Evolutionary conservation across 192 early-diverging fungal species (phyloP), one percentile per base, ranked within the genome.

Genomic region (Backusella westeae): DNA sequence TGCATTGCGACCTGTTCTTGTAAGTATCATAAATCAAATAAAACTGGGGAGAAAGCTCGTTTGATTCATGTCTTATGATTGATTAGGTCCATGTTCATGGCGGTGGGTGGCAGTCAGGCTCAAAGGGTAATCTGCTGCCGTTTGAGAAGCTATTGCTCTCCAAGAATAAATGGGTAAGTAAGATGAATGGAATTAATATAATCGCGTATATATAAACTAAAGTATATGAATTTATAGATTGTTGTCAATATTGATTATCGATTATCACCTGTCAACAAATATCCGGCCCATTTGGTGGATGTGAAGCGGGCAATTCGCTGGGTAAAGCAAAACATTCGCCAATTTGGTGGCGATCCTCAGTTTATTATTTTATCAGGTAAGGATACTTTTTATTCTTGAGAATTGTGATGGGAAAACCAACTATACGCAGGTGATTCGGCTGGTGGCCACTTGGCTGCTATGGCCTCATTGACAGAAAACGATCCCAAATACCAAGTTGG

Each of bases 291-390:
- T 75, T 66, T 94, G 14, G 81, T 89, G 14, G 91, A 94, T 75
- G 86, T 90, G 66, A 92, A 94, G 74, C 85, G 91, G 6, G 89
- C 89, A 34, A 72, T 94, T 49, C 83, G 90, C 39, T 94, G 93
- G 93, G 83, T 90, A 14, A 90, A 86, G 52, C 73, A 84, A 44
- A 89, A 90, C 68, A 87, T 91, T 59, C 76, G 71, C 41, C 77
- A 76, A 14, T 93, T 89, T 78, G 91, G 91, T 56, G 93, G 93
- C 8, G 86, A 94, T 75, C 87, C 93, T 8, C 70, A 82, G 17
- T 93, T 90, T 59, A 86, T 94, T 69, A 87, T 88, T 12, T 82
- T 92, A 59, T 78, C 85, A 21, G 90, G 90, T 74, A 82, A 78
- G 1, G 12, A 17, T 49, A 39, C 10, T 12, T 10, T 10, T 12